These are phyloP conservation scores for Helminthosporium solani DNA, from an alignment of 2,329 filamentous ascomycete genomes.

Conservation along the genomic window DNA sequence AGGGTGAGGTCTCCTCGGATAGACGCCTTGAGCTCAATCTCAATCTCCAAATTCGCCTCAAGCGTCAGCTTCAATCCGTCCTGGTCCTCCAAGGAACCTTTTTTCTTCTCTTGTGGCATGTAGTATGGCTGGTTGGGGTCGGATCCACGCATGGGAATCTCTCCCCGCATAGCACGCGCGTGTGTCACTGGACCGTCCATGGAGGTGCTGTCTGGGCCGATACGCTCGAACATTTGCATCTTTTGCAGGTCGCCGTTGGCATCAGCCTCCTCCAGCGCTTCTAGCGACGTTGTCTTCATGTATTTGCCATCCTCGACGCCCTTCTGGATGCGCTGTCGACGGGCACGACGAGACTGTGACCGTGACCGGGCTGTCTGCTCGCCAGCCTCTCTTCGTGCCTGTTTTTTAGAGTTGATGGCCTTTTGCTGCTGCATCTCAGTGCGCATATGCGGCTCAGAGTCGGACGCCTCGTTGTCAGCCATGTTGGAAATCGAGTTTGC, in stretches of 20 bases:
- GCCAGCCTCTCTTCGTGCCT: constrained; percentile 39
- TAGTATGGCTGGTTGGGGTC: constrained; percentile 53
- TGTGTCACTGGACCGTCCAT: constrained; percentile 60
- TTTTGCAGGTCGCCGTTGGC: constrained; percentile 50
- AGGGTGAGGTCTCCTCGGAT: constrained; percentile 83
- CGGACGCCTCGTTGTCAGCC: constrained; percentile 33
- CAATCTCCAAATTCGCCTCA: constrained; percentile 77
- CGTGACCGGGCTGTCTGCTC: constrained; percentile 48
- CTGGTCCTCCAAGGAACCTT: constrained; percentile 50
- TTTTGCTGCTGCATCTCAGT: constrained; percentile 51
- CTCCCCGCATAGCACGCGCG: constrained; percentile 55
- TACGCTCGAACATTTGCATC: constrained; percentile 56
- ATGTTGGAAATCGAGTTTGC: constrained; percentile 19
- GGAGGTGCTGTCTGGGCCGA: constrained; percentile 56
- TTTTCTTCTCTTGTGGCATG: constrained; percentile 44
- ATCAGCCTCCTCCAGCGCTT: constrained; percentile 54
- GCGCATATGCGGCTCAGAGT: constrained; percentile 42
- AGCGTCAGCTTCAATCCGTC: constrained; percentile 71
- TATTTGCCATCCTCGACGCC: constrained; percentile 50
- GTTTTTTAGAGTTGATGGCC: constrained; percentile 45
- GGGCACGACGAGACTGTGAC: constrained; percentile 49
- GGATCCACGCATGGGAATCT: constrained; percentile 56
- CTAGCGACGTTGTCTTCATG: constrained; percentile 53
- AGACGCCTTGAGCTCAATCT: constrained; percentile 81
- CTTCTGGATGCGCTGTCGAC: constrained; percentile 49